Evolutionary conservation across 1,284 basidiomycete species (phyloP).

Genomic region (Ganoderma boninense): DNA sequence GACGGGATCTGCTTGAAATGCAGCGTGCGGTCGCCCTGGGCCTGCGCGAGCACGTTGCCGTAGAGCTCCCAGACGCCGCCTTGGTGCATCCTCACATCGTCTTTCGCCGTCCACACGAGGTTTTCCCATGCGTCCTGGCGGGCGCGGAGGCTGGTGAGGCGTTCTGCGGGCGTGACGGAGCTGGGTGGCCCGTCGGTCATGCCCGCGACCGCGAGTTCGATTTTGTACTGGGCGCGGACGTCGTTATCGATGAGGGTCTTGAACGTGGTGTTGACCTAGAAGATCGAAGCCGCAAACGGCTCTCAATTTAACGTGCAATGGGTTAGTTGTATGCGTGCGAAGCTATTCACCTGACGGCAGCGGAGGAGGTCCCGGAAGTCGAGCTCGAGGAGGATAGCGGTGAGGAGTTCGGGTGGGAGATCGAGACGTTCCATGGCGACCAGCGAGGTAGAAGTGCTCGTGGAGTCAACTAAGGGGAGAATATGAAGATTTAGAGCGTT

Average conservation of each 20-base stretch:
- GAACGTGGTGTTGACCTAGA: conserved; percentile 56
- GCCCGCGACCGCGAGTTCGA: conserved; percentile 61
- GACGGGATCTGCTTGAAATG: conserved; percentile 61
- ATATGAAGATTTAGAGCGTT: not conserved
- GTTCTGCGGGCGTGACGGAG: conserved; percentile 42
- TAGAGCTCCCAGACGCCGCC: conserved; percentile 61
- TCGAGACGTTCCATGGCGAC: not conserved
- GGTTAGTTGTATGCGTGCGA: not conserved
- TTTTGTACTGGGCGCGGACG: conserved; percentile 54
- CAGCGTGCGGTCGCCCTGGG: conserved; percentile 42
- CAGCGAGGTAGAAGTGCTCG: not conserved
- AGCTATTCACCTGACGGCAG: conserved; percentile 47
- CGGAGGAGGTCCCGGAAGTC: conserved; percentile 46
- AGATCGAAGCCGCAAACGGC: not conserved
- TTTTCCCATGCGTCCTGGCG: conserved; percentile 58
- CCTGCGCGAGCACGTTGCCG: conserved; percentile 65
- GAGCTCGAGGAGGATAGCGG: conserved; percentile 38
- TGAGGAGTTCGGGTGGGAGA: conserved; percentile 42
- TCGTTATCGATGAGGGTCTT: conserved; percentile 47
- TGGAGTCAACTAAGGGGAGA: not conserved
- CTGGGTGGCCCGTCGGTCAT: conserved; percentile 53
- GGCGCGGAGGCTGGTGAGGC: conserved; percentile 50
- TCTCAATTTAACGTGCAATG: not conserved
- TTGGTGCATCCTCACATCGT: conserved; percentile 47
- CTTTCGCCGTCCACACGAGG: conserved; percentile 49